Evolutionary conservation across 331 rosid genomes (phyloP).

Genomic region (Pyrus hybrid): DNA sequence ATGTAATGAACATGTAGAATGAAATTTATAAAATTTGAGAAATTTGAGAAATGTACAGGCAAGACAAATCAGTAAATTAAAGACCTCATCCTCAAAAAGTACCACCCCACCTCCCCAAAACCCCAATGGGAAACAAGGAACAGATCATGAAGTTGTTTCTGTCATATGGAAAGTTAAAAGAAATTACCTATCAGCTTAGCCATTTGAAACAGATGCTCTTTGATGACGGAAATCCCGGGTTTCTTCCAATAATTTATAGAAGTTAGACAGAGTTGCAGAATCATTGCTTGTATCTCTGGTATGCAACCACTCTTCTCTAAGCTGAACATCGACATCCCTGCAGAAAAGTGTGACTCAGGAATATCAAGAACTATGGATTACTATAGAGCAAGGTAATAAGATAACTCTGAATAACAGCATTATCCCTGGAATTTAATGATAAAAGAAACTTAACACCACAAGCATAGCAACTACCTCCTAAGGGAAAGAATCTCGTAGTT

Average conservation of each 20-base stretch:
- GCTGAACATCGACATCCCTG: conserved; percentile 69
- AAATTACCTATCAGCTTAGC: conserved; percentile 27
- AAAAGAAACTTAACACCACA: conserved; percentile 1
- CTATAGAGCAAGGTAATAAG: not conserved
- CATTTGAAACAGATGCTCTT: conserved; percentile 6
- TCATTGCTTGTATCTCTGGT: conserved; percentile 58
- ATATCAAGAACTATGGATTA: not conserved
- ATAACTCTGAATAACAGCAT: not conserved
- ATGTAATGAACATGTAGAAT: no score
- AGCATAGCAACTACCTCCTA: conserved; percentile 37
- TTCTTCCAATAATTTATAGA: conserved; percentile 48
- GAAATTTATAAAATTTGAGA: no score
- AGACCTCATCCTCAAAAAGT: not conserved
- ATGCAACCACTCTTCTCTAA: conserved; percentile 69
- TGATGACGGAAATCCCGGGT: conserved; percentile 19
- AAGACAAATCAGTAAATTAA: not conserved
- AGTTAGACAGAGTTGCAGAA: conserved; percentile 35
- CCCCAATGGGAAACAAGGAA: not conserved
- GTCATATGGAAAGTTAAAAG: not conserved
- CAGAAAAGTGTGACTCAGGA: conserved; percentile 13
- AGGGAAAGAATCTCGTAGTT: conserved; percentile 77
- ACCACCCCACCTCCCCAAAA: not conserved
- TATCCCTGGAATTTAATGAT: not conserved
- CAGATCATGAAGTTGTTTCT: not conserved
- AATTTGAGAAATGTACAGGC: not conserved